These are phyloP conservation scores for Volvox reticuliferus DNA, from an alignment of 139 green algal species.

Conservation along the genomic window DNA sequence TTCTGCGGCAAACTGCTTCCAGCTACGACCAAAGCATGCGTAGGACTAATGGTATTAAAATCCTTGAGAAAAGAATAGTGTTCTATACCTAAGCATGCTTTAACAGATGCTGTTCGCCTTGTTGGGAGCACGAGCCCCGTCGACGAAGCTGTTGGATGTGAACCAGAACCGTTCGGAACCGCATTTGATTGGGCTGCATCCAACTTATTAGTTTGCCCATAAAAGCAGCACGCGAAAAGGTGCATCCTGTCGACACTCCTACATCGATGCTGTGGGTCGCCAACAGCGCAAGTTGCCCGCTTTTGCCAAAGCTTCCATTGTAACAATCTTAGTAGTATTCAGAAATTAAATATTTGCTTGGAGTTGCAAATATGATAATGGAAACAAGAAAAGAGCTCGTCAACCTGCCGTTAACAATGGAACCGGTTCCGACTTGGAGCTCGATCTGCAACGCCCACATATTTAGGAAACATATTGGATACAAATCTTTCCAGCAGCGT, in stretches of 20 bases:
- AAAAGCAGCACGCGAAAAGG: conserved; percentile 10
- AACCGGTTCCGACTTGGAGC: too few species aligned
- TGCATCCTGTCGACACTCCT: background rate
- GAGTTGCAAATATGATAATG: too few species aligned
- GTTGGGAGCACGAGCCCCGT: background rate
- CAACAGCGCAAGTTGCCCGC: background rate
- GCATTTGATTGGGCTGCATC: background rate
- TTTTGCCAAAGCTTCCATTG: background rate
- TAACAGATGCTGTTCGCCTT: conserved; percentile 20
- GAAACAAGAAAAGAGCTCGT: too few species aligned
- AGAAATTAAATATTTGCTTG: background rate
- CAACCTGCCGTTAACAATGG: too few species aligned
- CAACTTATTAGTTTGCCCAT: background rate
- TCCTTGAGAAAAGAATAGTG: conserved; percentile 41
- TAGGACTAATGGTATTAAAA: conserved; percentile 28
- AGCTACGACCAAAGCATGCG: background rate
- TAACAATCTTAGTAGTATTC: background rate
- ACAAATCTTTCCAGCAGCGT: too few species aligned
- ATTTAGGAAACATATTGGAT: too few species aligned
- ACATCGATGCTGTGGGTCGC: background rate
- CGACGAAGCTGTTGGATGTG: background rate
- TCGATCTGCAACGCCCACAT: too few species aligned
- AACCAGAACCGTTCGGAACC: background rate
- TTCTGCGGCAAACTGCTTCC: background rate
- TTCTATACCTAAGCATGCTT: conserved; percentile 32